Conservation (phyloP, 2,329 filamentous ascomycete genomes). For the Alternaria brassicicola region DNA sequence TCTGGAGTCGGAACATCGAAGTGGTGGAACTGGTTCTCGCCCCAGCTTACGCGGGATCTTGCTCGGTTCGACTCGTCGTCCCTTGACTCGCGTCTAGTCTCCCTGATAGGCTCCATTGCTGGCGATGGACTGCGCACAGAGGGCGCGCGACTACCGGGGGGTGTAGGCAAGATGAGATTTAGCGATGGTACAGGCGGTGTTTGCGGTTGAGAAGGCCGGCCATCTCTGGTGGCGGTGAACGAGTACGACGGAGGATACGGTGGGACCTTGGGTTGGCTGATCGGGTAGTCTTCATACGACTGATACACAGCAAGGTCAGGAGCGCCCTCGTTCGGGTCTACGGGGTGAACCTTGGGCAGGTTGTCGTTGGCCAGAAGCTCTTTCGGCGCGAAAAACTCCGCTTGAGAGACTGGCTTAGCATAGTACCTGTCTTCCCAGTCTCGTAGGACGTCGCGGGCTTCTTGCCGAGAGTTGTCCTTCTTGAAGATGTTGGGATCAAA, state of each 20-base stretch:
- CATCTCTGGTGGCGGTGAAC: constrained; percentile 51
- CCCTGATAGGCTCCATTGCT: constrained; percentile 34
- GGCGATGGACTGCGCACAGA: constrained; percentile 48
- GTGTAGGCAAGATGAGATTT: constrained; percentile 64
- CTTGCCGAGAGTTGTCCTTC: constrained; percentile 32
- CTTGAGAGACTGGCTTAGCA: constrained; percentile 48
- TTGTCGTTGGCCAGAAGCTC: constrained; percentile 50
- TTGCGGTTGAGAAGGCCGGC: constrained; percentile 39
- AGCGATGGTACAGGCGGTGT: constrained; percentile 59
- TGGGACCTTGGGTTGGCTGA: constrained; percentile 34
- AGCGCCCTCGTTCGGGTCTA: constrained; percentile 53
- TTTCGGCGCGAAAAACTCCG: constrained; percentile 56
- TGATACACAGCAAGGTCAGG: constrained; percentile 53
- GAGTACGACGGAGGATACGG: constrained; percentile 48
- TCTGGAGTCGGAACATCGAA: constrained; percentile 56
- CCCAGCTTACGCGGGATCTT: constrained; percentile 54
- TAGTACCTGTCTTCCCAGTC: constrained; percentile 54
- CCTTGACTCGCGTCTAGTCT: constrained; percentile 28
- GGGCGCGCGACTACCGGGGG: constrained; percentile 57
- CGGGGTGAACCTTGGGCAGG: constrained; percentile 42
- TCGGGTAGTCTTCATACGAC: constrained; percentile 47
- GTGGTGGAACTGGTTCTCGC: constrained; percentile 54
- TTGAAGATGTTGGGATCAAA: constrained; percentile 56
- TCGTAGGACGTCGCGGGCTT: constrained; percentile 50
- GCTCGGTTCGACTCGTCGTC: constrained; percentile 32